A percentile compares a stretch with the other conserved stretches of the same genome.
Evolutionary conservation across 495 filamentous ascomycete genomes (phyloP).

Genomic region (Penicillium bovifimosum): DNA sequence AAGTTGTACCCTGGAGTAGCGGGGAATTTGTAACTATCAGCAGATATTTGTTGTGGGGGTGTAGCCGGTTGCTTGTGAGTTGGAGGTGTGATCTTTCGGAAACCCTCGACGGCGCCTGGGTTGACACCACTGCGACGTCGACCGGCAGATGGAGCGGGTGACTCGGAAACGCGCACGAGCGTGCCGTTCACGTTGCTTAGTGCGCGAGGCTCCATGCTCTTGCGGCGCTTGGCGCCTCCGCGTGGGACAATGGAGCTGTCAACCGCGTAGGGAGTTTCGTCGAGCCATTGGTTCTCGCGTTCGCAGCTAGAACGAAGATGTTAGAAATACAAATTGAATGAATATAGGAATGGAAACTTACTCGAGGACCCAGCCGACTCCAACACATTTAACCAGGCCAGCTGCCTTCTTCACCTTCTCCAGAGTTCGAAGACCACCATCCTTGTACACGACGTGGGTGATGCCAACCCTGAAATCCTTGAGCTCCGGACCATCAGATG

Average conservation of each 20-base stretch:
- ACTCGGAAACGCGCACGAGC: slow-evolving; percentile 29
- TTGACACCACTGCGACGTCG: slow-evolving; percentile 29
- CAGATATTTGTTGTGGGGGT: slow-evolving; percentile 17
- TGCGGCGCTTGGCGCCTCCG: slow-evolving; percentile 70
- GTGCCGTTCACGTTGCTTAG: slow-evolving; percentile 68
- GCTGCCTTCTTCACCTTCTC: slow-evolving; percentile 75
- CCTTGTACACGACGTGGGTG: slow-evolving; percentile 94
- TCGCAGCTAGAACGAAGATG: slow-evolving; percentile 61
- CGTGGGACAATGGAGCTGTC: slow-evolving; percentile 68
- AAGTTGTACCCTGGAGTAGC: slow-evolving; percentile 33
- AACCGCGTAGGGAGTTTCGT: slow-evolving; percentile 63
- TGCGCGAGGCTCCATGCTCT: slow-evolving; percentile 86
- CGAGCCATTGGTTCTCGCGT: slow-evolving; percentile 68
- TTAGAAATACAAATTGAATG: slow-evolving; percentile 6
- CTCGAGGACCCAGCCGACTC: slow-evolving; percentile 85
- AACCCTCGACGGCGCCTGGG: slow-evolving; percentile 33
- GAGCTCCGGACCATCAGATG: slow-evolving; percentile 26
- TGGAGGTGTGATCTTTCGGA: slow-evolving; percentile 31
- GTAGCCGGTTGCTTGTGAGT: slow-evolving; percentile 17
- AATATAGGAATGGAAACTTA: slow-evolving; percentile 36
- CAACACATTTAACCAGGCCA: slow-evolving; percentile 76
- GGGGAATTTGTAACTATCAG: slow-evolving; percentile 25
- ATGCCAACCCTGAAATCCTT: slow-evolving; percentile 63
- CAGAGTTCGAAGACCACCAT: slow-evolving; percentile 78
- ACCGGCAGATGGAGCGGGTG: slow-evolving; percentile 29